phyloP scores from a whole-genome alignment of 2,329 filamentous ascomycete genomes.

The Penicillium sp. region DNA sequence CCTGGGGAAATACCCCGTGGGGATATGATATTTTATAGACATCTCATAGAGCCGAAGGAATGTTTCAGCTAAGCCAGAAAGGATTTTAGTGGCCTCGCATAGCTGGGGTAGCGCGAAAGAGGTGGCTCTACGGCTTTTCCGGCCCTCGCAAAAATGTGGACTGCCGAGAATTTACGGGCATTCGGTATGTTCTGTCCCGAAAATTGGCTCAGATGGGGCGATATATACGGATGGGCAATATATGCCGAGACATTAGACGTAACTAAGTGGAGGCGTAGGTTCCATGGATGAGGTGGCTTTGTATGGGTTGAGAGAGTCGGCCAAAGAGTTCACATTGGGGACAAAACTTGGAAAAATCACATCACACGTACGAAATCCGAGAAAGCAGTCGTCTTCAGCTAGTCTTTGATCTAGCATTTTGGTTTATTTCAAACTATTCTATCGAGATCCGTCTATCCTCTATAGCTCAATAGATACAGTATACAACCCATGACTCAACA shows the following conservation, averaged over 20 bases:
- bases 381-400: too few relatives aligned
- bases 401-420: background rate
- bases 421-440: background rate
- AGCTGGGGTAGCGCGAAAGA: background rate
- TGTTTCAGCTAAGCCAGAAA: background rate
- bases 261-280: background rate
- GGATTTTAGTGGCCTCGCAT: background rate
- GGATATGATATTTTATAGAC: background rate
- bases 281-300: background rate
- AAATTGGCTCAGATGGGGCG: background rate
- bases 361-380: too few relatives aligned
- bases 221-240: background rate
- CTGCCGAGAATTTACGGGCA: background rate
- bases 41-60: background rate
- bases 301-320: too few relatives aligned
- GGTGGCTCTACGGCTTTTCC: background rate
- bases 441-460: background rate
- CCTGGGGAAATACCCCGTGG: background rate
- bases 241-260: background rate
- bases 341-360: too few relatives aligned
- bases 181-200: conserved; percentile 2
- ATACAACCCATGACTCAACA: conserved; percentile 1
- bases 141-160: background rate
- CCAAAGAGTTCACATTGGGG: too few relatives aligned
- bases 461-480: conserved; percentile 1